These are phyloP conservation scores for Aspergillus campestris DNA, from an alignment of 495 filamentous ascomycete species.

Conservation along the genomic window DNA sequence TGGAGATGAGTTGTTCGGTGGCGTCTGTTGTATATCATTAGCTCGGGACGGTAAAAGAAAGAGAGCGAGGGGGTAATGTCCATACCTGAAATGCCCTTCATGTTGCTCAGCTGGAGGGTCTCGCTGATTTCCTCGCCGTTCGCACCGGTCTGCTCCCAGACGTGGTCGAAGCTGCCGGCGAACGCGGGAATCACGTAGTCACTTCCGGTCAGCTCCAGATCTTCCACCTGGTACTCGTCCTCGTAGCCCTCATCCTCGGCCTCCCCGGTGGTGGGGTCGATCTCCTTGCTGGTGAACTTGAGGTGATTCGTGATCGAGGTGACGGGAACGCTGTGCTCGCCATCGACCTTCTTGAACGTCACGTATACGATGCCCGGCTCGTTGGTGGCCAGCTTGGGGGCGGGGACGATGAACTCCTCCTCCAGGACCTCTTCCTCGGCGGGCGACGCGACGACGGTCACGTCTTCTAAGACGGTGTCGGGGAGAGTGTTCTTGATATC, in stretches of 20 bases:
- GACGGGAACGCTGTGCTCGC: conserved; percentile 59
- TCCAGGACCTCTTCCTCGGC: conserved; percentile 68
- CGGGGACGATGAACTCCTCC: conserved; percentile 91
- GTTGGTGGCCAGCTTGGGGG: conserved; percentile 67
- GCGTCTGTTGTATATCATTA: conserved; percentile 59
- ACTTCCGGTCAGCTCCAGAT: conserved; percentile 82
- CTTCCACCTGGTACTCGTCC: conserved; percentile 95
- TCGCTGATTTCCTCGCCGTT: conserved; percentile 84
- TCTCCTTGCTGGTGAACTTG: conserved; percentile 96
- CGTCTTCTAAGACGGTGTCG: conserved; percentile 81
- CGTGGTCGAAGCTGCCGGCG: conserved; percentile 86
- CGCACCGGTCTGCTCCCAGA: conserved; percentile 93
- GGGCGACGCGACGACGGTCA: conserved; percentile 79
- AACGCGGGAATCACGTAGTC: conserved; percentile 93
- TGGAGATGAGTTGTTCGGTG: conserved; percentile 78
- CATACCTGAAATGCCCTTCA: conserved; percentile 93
- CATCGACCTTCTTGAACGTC: conserved; percentile 75
- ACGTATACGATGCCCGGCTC: conserved; percentile 91
- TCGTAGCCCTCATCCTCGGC: conserved; percentile 90
- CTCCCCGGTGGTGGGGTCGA: conserved; percentile 88
- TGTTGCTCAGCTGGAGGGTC: conserved; percentile 78
- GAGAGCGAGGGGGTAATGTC: too few species aligned
- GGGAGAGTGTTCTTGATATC: conserved; percentile 96
- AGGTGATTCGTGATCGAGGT: conserved; percentile 84
- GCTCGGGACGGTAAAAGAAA: conserved; percentile 7